These are phyloP conservation scores for Fusarium vanettenii DNA, from an alignment of 2,329 filamentous ascomycete species.

Conservation along the genomic window DNA sequence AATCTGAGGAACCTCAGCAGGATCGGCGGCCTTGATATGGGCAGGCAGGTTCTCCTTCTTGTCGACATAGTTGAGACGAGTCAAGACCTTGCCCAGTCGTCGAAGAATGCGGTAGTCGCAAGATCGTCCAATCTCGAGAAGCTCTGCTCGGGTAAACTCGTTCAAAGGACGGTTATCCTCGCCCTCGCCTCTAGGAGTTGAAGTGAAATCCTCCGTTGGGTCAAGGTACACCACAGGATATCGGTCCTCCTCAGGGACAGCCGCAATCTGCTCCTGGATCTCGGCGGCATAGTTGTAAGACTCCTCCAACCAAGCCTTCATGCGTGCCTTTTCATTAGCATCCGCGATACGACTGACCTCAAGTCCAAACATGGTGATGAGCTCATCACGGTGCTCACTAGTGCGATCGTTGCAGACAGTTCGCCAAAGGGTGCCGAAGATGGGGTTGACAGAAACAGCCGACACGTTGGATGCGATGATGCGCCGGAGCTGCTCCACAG, in stretches of 20 bases:
- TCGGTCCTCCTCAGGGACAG: constrained; percentile 50
- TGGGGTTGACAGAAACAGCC: constrained; percentile 59
- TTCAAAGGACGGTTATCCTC: constrained; percentile 41
- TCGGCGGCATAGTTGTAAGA: constrained; percentile 62
- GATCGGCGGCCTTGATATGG: constrained; percentile 51
- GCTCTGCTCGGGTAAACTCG: constrained; percentile 56
- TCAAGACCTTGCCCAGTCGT: constrained; percentile 59
- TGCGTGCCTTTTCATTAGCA: constrained; percentile 48
- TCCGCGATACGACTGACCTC: constrained; percentile 52
- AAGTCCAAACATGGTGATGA: constrained; percentile 56
- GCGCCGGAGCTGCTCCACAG: constrained; percentile 51
- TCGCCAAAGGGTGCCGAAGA: constrained; percentile 63
- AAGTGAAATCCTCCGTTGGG: constrained; percentile 55
- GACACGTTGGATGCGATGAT: constrained; percentile 58
- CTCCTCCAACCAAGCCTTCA: constrained; percentile 62
- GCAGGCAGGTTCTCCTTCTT: constrained; percentile 55
- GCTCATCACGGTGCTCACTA: constrained; percentile 53
- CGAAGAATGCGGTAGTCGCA: constrained; percentile 61
- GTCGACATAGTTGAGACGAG: constrained; percentile 57
- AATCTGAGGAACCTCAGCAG: constrained; percentile 53
- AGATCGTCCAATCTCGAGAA: constrained; percentile 63
- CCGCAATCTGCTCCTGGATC: constrained; percentile 51
- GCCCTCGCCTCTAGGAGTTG: constrained; percentile 29
- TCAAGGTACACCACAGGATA: constrained; percentile 64
- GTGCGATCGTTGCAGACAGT: constrained; percentile 59